Conservation (phyloP, 2,329 filamentous ascomycete species). For the Verticillium alfalfae region DNA sequence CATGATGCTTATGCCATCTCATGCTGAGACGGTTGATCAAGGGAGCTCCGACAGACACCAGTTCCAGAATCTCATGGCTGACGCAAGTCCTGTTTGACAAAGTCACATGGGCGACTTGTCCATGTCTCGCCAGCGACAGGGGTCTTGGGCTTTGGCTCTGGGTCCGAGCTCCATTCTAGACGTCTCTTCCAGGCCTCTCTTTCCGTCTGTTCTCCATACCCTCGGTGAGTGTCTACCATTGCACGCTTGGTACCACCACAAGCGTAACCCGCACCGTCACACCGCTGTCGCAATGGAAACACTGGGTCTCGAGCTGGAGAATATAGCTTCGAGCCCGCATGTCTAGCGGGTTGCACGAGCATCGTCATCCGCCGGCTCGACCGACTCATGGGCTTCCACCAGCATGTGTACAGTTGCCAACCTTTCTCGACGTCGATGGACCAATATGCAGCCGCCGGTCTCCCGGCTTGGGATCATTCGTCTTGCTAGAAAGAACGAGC, state of each 20-base stretch:
- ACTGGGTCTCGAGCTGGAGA: not conserved
- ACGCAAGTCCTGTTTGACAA: constrained; percentile 1
- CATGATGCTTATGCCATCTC: not conserved
- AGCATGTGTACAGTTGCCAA: not conserved
- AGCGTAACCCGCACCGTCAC: not conserved
- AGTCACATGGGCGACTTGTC: not conserved
- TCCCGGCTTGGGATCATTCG: not conserved
- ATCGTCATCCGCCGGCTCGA: not conserved
- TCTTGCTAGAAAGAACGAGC: not conserved
- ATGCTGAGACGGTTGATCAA: constrained; percentile 1
- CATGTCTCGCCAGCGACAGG: not conserved
- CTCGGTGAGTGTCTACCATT: not conserved
- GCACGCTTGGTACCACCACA: not conserved
- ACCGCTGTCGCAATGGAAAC: not conserved
- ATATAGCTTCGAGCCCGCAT: not conserved
- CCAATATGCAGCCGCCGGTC: not conserved
- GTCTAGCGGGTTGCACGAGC: not conserved
- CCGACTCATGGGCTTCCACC: not conserved
- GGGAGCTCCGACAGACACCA: not conserved
- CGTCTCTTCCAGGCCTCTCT: too few species aligned
- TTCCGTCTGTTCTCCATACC: not conserved
- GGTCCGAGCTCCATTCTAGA: not conserved
- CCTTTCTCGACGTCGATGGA: not conserved
- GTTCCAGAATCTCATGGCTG: constrained; percentile 1
- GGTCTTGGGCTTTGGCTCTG: not conserved